phyloP scores from a whole-genome alignment of 169 alveolate genomes.

The Plasmodium ovale region DNA sequence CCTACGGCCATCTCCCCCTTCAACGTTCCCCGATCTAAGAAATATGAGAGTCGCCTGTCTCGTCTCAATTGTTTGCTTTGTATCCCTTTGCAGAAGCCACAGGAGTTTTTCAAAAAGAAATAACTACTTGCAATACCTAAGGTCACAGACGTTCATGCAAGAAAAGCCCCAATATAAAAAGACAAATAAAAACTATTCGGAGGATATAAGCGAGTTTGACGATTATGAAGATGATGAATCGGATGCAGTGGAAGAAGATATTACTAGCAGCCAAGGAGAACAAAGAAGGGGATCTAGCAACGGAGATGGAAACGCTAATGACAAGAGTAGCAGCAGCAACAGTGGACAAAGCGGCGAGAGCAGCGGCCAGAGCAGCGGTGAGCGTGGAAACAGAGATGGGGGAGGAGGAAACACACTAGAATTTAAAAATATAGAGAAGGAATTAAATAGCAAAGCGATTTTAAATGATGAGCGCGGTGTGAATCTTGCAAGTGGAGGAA shows the following conservation, averaged over 20 bases:
- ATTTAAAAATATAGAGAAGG: slow-evolving; percentile 57
- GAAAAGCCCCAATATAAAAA: slow-evolving; percentile 20
- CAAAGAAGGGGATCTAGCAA: neutral
- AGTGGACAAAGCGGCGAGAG: neutral
- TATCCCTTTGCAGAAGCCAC: slow-evolving; percentile 42
- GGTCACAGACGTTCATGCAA: slow-evolving; percentile 53
- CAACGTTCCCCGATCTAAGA: neutral
- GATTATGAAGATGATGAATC: slow-evolving; percentile 49
- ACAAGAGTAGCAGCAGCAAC: neutral
- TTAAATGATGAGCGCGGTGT: slow-evolving; percentile 6
- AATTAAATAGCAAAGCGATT: slow-evolving; percentile 30
- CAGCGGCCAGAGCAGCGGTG: neutral
- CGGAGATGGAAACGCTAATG: neutral
- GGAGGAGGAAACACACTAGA: slow-evolving; percentile 18
- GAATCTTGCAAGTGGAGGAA: slow-evolving; percentile 28
- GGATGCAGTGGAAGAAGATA: neutral
- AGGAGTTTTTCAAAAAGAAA: slow-evolving; percentile 31
- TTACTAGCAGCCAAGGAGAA: neutral
- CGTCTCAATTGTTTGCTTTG: slow-evolving; percentile 7
- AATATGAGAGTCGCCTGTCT: slow-evolving; percentile 24
- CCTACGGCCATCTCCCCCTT: too few relatives aligned
- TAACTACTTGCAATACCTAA: slow-evolving; percentile 45
- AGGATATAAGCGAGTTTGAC: slow-evolving; percentile 67
- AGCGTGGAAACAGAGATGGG: neutral
- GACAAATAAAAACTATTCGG: slow-evolving; percentile 32